Conservation (phyloP, 495 filamentous ascomycete genomes). For the Aspergillus steynii region DNA sequence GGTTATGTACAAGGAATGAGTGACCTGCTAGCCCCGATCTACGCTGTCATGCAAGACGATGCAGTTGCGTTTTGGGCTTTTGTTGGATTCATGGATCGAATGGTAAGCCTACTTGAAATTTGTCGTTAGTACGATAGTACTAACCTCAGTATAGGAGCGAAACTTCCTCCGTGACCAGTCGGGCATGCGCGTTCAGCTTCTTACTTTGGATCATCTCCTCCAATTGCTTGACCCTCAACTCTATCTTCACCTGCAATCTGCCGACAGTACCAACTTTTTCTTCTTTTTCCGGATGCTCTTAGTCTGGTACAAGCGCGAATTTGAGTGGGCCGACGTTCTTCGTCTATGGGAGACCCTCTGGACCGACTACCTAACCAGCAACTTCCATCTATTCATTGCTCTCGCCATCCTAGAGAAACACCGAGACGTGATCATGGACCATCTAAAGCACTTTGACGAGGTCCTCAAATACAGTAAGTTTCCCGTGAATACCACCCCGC, state of each 20-base stretch:
- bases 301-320: slow-evolving; percentile 98
- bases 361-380: slow-evolving; percentile 87
- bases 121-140: neutral
- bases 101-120: slow-evolving; percentile 50
- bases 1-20: slow-evolving; percentile 99
- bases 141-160: slow-evolving; percentile 59
- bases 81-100: slow-evolving; percentile 92
- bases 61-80: slow-evolving; percentile 97
- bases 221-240: slow-evolving; percentile 95
- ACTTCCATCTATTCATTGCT: slow-evolving; percentile 93
- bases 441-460: slow-evolving; percentile 93
- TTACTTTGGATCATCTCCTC: slow-evolving; percentile 88
- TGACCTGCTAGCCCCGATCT: slow-evolving; percentile 92
- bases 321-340: slow-evolving; percentile 81
- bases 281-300: slow-evolving; percentile 99
- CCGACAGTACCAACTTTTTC: slow-evolving; percentile 97
- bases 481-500: neutral
- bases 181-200: slow-evolving; percentile 89
- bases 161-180: slow-evolving; percentile 96
- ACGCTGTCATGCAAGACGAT: slow-evolving; percentile 96
- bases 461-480: slow-evolving; percentile 89
- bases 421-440: slow-evolving; percentile 88
- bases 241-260: slow-evolving; percentile 83
- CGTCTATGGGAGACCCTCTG: slow-evolving; percentile 91
- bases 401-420: slow-evolving; percentile 96